Conservation (phyloP, 2,329 filamentous ascomycete genomes). For the Ambrosiella cleistominuta region DNA sequence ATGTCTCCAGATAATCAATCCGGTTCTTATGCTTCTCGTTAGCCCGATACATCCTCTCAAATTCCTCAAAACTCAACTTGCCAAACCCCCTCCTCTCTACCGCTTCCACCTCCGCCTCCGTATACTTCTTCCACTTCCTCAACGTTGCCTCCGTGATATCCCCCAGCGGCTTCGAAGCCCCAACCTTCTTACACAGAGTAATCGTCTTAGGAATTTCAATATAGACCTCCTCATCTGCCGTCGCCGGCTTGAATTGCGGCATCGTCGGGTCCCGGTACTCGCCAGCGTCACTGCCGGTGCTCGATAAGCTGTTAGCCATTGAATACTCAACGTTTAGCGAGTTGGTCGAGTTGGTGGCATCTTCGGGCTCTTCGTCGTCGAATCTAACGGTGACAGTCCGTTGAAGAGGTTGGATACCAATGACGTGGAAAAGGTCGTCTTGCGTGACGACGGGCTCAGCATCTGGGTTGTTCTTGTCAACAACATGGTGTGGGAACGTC, state of each 20-base stretch:
- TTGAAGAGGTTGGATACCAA: too few relatives aligned
- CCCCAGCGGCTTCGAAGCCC: neutral
- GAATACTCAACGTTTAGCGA: too few relatives aligned
- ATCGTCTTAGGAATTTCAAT: too few relatives aligned
- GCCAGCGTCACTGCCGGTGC: neutral
- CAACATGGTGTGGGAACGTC: neutral
- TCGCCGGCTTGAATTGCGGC: constrained; percentile 51
- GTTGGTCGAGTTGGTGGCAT: too few relatives aligned
- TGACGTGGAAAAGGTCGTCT: neutral
- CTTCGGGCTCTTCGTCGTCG: neutral
- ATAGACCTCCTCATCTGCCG: constrained; percentile 13
- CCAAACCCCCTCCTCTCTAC: constrained; percentile 61
- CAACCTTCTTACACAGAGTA: neutral
- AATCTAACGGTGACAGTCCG: neutral
- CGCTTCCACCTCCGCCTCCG: constrained; percentile 51
- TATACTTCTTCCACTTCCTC: constrained; percentile 36
- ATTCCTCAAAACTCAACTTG: constrained; percentile 60
- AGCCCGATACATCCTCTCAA: constrained; percentile 56
- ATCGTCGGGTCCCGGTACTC: constrained; percentile 41
- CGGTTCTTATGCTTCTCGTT: constrained; percentile 36
- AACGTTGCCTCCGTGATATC: constrained; percentile 17
- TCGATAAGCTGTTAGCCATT: neutral
- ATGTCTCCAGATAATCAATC: constrained; percentile 68
- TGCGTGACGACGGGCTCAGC: neutral
- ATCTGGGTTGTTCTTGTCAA: neutral